Evolutionary conservation across 768 basidiomycete genomes (phyloP).

Genomic region (Russula brevipes): DNA sequence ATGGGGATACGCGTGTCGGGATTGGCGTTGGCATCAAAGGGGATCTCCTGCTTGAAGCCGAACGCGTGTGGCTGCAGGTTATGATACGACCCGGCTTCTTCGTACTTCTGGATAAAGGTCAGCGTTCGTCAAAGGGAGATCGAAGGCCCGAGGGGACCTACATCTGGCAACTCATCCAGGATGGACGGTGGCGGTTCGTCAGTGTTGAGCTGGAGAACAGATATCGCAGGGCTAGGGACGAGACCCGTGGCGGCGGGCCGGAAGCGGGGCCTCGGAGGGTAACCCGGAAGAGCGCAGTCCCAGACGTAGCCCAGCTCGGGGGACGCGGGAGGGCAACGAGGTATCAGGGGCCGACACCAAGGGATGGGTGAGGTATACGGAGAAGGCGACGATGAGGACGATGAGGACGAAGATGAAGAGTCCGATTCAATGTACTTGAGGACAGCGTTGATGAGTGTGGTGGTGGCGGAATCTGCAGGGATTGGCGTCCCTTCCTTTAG

Average conservation of each 20-base stretch:
- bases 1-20: slow-evolving; percentile 1
- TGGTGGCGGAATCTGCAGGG: background rate
- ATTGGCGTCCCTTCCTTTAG: background rate
- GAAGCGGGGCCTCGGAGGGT: slow-evolving; percentile 9
- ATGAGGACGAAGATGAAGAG: background rate
- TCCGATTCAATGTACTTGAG: background rate
- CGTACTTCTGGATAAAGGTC: slow-evolving; percentile 12
- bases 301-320: slow-evolving; percentile 5
- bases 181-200: background rate
- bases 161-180: slow-evolving; percentile 3
- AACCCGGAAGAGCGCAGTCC: background rate
- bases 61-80: slow-evolving; percentile 1
- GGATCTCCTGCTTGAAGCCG: background rate
- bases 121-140: background rate
- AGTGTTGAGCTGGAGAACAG: slow-evolving; percentile 3
- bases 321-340: background rate
- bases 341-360: background rate
- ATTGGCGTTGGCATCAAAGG: background rate
- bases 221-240: slow-evolving; percentile 14
- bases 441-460: background rate
- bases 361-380: background rate
- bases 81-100: slow-evolving; percentile 9
- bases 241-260: background rate
- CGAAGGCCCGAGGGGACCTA: background rate
- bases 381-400: background rate